Evolutionary conservation across 371 early-diverging fungal species (phyloP).

Genomic region (Mucor sp.): DNA sequence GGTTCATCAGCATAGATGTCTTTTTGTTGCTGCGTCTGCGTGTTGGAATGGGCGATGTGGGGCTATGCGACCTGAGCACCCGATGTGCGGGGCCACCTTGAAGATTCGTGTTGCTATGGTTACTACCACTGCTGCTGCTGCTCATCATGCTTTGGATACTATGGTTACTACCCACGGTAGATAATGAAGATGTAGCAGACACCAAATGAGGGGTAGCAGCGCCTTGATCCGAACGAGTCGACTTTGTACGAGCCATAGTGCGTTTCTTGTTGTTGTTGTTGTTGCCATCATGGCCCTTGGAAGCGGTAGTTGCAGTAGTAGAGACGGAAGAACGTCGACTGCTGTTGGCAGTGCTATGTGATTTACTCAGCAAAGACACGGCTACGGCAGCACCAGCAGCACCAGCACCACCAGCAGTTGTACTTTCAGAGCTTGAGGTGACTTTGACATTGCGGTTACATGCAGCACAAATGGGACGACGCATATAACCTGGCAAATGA

Average conservation of each 20-base stretch:
- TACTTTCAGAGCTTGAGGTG: constrained; percentile 11
- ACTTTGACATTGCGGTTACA: constrained; percentile 30
- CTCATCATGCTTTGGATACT: not conserved
- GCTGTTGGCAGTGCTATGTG: not conserved
- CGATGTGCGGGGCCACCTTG: not conserved
- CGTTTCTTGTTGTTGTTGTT: not conserved
- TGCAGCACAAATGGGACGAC: constrained; percentile 26
- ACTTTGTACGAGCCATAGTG: not conserved
- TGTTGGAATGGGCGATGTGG: constrained; percentile 18
- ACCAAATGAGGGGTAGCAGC: not conserved
- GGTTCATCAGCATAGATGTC: not conserved
- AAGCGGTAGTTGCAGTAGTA: not conserved
- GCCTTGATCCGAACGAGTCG: not conserved
- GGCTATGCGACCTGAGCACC: constrained; percentile 5
- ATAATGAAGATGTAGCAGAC: not conserved
- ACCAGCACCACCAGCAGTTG: not conserved
- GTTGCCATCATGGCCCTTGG: not conserved
- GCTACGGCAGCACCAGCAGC: not conserved
- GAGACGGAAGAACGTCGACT: constrained; percentile 1
- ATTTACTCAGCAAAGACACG: not conserved
- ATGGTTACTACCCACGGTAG: not conserved
- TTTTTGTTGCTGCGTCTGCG: not conserved
- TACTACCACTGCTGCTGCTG: not conserved
- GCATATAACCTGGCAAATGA: constrained; percentile 20
- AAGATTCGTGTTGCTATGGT: not conserved